Evolutionary conservation across 2,329 filamentous ascomycete species (phyloP), one percentile per base, ranked within the genome.

Genomic region (Emericellopsis atlantica): DNA sequence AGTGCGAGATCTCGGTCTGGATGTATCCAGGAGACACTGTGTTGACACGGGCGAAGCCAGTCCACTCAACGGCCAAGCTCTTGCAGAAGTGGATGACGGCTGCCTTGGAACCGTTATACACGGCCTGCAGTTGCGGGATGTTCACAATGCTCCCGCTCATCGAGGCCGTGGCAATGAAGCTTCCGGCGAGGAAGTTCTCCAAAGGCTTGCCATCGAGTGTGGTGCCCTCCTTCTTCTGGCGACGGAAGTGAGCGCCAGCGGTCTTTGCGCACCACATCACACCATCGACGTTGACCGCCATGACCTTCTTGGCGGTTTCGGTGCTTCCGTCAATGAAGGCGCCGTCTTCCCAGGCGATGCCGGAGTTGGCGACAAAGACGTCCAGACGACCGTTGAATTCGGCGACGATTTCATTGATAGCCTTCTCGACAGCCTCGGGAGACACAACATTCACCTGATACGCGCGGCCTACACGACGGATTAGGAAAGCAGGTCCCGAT

Each of bases 101-200:
- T 2, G 80, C 76, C 62, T 86, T 87, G 47, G 78, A 77, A 15
- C 76, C 77, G 55, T 86, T 87, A 56, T 87, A 87, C 8, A 79
- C 75, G 6, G 79, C 69, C 62, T 89, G 84, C 49, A 79, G 55
- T 62, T 88, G 83, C 6, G 84, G 84, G 43, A 85, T 71, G 55
- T 88, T 89, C 56, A 79, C 81, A 50, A 89, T 81, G 54, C 83
- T 82, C 4, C 79, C 84, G 49, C 76, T 82, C 74, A 90, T 89
- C 43, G 77, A 83, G 1, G 84, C 80, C 6, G 85, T 90, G 22
- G 80, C 80, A 49, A 90, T 77, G 58, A 90, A 86, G 56, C 77
- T 82, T 18, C 84, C 83, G 22, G 71, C 66, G 2, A 64, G 66
- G 54, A 73, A 84, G 48, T 70, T 67, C 39, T 75, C 67, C 21